Evolutionary conservation across 352 stramenopile species (phyloP), one percentile per base, ranked within the genome.

Genomic region (Sclerospora graminicola): DNA sequence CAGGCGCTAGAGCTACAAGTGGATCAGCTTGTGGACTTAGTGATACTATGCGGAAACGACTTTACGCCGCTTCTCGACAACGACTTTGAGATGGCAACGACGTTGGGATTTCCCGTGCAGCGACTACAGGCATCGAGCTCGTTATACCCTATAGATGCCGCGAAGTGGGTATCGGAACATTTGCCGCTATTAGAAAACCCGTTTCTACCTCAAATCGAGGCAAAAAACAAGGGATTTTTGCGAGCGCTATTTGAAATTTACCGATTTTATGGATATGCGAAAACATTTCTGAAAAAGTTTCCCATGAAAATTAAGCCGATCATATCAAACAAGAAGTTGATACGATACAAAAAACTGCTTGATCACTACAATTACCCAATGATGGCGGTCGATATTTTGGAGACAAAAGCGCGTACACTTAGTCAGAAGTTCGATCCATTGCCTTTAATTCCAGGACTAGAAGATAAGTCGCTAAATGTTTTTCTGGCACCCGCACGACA

Each of bases 21-120:
- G 24, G 41, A 81, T 2, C 66, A 85, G 42, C 62, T 97, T 21
- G 79, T 95, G 27, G 84, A 96, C 31, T 53, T 93, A 24, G 82
- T 76, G 15, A 34, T 96, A 13, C 28, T 94, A 2, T 89, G 87
- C 32, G 86, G 81, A 0, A 97, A 95, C 52, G 88, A 97, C 47
- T 78, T 89, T 29, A 95, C 81, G 16, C 52, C 66, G 14, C 38
- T 77, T 24, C 52, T 92, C 9, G 81, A 92, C 23, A 45, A 42
- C 5, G 68, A 89, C 38, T 93, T 72, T 32, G 42, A 51, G 0
- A 74, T 89, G 57, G 62, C 69, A 1, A 36, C 45, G 9, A 40
- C 48, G 13, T 30, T 92, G 5, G 57, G 67, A 26, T 86, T 89
- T 19, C 80, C 80, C 6, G 41, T 68, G 43, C 51, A 81, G 54